Conservation (phyloP, 441 rosid species). For the Viola pubescens region DNA sequence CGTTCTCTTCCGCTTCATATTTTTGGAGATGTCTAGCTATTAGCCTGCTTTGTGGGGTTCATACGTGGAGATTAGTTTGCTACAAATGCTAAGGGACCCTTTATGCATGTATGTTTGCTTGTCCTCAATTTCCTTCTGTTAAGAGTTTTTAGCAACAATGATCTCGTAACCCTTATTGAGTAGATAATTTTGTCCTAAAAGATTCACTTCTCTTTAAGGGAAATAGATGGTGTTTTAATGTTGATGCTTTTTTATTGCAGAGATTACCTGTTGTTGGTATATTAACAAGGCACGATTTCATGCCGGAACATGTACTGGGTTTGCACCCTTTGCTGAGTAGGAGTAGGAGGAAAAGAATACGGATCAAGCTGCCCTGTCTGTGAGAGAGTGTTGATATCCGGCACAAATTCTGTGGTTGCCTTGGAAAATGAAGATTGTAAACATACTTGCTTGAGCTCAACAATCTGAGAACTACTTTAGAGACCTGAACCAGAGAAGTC, state of each 20-base stretch:
- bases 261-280: conserved; percentile 68
- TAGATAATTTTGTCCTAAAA: no score
- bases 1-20: not conserved
- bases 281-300: conserved; percentile 85
- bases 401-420: no score
- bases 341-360: conserved; percentile 66
- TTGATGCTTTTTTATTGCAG: conserved; percentile 31
- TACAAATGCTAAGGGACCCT: no score
- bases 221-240: not conserved
- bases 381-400: conserved; percentile 9
- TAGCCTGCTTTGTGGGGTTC: no score
- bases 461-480: not conserved
- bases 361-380: conserved; percentile 34
- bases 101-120: no score
- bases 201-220: no score
- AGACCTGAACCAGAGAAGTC: conserved; percentile 1
- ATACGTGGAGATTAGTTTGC: no score
- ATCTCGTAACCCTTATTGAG: no score
- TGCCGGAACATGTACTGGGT: conserved; percentile 65
- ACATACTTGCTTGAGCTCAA: not conserved
- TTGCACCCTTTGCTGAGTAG: conserved; percentile 44
- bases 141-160: not conserved
- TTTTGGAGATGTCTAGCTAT: no score
- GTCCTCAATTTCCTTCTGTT: no score
- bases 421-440: not conserved